Conservation (phyloP, 768 basidiomycete species). For the Tylopilus plumbeoviolaceoides region DNA sequence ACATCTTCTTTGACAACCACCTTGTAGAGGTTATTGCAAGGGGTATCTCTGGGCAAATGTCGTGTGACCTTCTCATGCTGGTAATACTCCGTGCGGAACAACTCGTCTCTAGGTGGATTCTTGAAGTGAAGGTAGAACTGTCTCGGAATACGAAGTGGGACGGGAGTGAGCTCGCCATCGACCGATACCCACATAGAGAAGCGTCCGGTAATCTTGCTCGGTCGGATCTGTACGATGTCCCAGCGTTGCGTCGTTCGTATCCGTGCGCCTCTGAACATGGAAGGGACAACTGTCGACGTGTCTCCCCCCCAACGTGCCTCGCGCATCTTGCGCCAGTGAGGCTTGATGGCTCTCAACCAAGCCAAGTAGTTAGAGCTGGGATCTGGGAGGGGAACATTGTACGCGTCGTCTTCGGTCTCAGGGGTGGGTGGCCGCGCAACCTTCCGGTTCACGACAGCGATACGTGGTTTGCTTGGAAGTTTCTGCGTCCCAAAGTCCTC, state of each 20-base stretch:
- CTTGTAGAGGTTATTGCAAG: conserved; percentile 77
- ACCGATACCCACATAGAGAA: conserved; percentile 87
- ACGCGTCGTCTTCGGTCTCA: conserved; percentile 32
- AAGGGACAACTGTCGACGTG: conserved; percentile 48
- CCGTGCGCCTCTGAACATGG: conserved; percentile 68
- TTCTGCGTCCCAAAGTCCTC: conserved; percentile 49
- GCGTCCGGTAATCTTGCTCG: conserved; percentile 71
- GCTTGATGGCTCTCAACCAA: conserved; percentile 76
- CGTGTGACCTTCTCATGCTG: conserved; percentile 67
- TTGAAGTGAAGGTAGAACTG: conserved; percentile 94
- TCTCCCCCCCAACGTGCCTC: conserved; percentile 43
- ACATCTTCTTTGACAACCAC: conserved; percentile 78
- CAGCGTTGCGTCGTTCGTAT: conserved; percentile 66
- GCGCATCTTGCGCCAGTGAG: conserved; percentile 66
- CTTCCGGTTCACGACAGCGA: conserved; percentile 55
- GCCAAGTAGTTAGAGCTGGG: conserved; percentile 60
- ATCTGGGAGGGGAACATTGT: conserved; percentile 51
- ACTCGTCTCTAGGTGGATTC: conserved; percentile 53
- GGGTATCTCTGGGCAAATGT: conserved; percentile 74
- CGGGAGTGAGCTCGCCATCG: conserved; percentile 70
- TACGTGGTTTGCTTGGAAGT: conserved; percentile 33
- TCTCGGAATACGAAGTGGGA: conserved; percentile 82
- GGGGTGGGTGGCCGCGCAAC: conserved; percentile 38
- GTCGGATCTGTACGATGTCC: conserved; percentile 91
- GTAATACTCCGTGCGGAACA: conserved; percentile 71